Percentiles rank a stretch among this genome's conserved stretches.
phyloP scores from a whole-genome alignment of 495 filamentous ascomycete species.

The Astrocystis sublimbata region DNA sequence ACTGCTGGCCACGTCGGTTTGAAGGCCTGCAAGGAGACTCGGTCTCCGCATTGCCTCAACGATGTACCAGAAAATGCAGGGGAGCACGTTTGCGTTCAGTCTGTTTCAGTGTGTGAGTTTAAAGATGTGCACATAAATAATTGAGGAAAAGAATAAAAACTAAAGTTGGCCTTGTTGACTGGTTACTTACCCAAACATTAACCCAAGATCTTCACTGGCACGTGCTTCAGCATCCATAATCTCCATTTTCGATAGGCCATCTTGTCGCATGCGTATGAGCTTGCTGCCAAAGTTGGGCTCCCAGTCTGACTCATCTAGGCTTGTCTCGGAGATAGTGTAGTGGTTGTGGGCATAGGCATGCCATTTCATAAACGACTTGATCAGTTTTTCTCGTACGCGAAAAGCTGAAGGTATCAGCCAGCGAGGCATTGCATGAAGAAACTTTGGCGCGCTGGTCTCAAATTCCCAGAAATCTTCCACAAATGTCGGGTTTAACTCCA shows the following conservation, averaged over 20 bases:
- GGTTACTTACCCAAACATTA: conserved; percentile 27
- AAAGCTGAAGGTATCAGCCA: conserved; percentile 23
- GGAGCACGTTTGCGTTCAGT: conserved; percentile 18
- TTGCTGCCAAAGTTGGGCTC: conserved; percentile 25
- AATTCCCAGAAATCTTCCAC: conserved; percentile 23
- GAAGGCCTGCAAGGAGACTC: conserved; percentile 5
- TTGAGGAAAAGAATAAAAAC: neutral
- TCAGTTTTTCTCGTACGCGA: conserved; percentile 14
- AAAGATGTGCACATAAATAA: too few relatives aligned
- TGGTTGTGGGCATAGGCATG: conserved; percentile 17
- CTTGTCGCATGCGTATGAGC: conserved; percentile 15
- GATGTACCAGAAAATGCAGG: conserved; percentile 22
- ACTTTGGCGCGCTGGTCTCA: conserved; percentile 8
- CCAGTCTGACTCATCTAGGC: conserved; percentile 19
- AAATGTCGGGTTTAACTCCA: conserved; percentile 24
- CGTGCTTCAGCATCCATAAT: conserved; percentile 9
- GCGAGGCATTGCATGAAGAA: conserved; percentile 15
- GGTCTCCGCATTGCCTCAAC: conserved; percentile 17
- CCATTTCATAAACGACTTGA: conserved; percentile 12
- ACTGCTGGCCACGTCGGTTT: conserved; percentile 4
- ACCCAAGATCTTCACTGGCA: conserved; percentile 22
- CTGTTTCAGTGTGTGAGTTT: conserved; percentile 3
- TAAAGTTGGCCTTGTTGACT: neutral
- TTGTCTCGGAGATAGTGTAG: conserved; percentile 7
- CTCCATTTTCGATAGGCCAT: conserved; percentile 4